Base-by-base conservation (phyloP, 495 filamentous ascomycete species). In the Corynascus novoguineensis region DNA sequence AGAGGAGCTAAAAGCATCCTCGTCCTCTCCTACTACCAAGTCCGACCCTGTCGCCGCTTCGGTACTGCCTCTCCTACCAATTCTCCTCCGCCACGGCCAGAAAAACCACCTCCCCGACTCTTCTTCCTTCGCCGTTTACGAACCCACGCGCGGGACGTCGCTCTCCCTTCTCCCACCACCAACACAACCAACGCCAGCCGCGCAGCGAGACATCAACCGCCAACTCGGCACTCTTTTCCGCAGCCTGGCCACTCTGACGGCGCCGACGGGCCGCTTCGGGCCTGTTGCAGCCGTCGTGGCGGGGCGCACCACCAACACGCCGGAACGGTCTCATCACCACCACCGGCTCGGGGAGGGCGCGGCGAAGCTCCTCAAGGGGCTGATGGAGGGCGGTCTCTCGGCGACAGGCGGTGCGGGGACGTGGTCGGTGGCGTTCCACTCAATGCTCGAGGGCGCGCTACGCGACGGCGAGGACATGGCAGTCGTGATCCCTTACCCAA, bases 381-480 rank as follows among this genome's bases (percentile, higher is more conserved):
- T 47, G 12, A 38, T 41, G 14, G 44, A 50, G 29, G 50, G 42
- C 35, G 24, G 56, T 2, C 45, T 53, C 21, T 21, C 24, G 24
- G 49, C 35, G 1, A 62, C 55, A 1, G 64, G 64, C 44, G 66
- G 63, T 19, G 56, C 68, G 5, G 61, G 40, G 8, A 69, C 64
- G 5, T 78, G 75, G 75, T 68, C 61, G 29, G 60, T 68, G n/a
- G 72, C 75, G n/a, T 78, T 78, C 24, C 73, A 77, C 29, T 62
- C 64, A 32, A 66, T 77, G 58, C 59, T 78, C 24, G 75, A 78
- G 49, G 61, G 67, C 5, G 64, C 71, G 12, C 60, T 77, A 14
- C 62, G 75, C 27, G 76, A 78, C 24, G 72, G 69, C 4, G 75
- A 78, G 57, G 75, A 77, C 49, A 73, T 76, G 69, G 69, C 67